A percentile compares a stretch with the other conserved stretches of the same genome.
Conservation (phyloP, 768 basidiomycete species). For the Krasilnikovozyma curviuscula region DNA sequence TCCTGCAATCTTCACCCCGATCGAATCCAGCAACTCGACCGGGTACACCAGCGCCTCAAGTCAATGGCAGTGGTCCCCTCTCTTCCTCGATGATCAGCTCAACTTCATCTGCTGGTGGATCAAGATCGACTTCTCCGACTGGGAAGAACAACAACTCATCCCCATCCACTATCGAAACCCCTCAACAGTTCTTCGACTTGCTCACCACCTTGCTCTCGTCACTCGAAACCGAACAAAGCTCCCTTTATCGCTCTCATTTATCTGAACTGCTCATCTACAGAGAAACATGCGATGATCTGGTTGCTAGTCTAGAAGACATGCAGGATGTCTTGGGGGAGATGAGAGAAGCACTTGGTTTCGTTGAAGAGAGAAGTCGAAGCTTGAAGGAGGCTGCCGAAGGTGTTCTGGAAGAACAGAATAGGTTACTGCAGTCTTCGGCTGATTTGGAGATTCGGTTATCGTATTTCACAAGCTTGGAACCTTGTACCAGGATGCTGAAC, state of each 20-base stretch:
- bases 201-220: slow-evolving; percentile 73
- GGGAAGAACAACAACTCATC: slow-evolving; percentile 55
- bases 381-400: slow-evolving; percentile 80
- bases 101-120: slow-evolving; percentile 16
- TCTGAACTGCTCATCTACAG: slow-evolving; percentile 56
- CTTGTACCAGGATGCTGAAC: slow-evolving; percentile 81
- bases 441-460: slow-evolving; percentile 62
- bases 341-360: slow-evolving; percentile 63
- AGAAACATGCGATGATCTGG: slow-evolving; percentile 51
- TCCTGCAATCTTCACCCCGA: slow-evolving; percentile 10
- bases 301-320: slow-evolving; percentile 52
- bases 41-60: slow-evolving; percentile 14
- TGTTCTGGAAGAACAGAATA: slow-evolving; percentile 73
- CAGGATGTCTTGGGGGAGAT: slow-evolving; percentile 58
- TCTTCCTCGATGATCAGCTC: slow-evolving; percentile 1
- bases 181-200: slow-evolving; percentile 96
- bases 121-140: slow-evolving; percentile 26
- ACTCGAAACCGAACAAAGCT: slow-evolving; percentile 82
- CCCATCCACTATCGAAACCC: slow-evolving; percentile 62
- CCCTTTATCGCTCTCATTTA: slow-evolving; percentile 72
- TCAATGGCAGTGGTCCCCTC: not conserved
- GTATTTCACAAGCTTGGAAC: slow-evolving; percentile 87
- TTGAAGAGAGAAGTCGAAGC: slow-evolving; percentile 81
- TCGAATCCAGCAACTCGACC: slow-evolving; percentile 2
- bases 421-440: slow-evolving; percentile 56